These are phyloP conservation scores for Leccinum obscurum DNA, from an alignment of 768 basidiomycete species.

Conservation along the genomic window DNA sequence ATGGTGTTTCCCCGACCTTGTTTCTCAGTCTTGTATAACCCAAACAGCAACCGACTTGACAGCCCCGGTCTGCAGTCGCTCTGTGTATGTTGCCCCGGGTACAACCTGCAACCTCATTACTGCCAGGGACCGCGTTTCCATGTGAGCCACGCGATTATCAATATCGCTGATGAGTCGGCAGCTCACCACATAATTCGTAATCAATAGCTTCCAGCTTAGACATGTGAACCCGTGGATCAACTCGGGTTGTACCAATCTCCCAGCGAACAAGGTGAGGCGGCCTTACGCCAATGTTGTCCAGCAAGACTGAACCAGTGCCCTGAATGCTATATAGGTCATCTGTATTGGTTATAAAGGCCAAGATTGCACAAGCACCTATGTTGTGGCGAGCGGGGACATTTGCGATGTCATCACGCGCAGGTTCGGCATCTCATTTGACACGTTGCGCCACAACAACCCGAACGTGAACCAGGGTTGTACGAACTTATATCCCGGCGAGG, in stretches of 20 bases:
- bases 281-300: not conserved
- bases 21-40: not conserved
- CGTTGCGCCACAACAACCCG: not conserved
- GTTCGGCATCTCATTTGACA: not conserved
- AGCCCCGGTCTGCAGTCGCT: not conserved
- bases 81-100: not conserved
- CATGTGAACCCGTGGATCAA: conserved; percentile 48
- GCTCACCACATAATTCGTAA: not conserved
- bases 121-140: not conserved
- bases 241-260: too few species aligned
- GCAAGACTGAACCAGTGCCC: not conserved
- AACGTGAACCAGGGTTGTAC: not conserved
- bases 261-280: conserved; percentile 24
- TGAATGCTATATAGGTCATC: conserved; percentile 33
- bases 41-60: not conserved
- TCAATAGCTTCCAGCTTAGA: conserved; percentile 56
- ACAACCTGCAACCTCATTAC: not conserved
- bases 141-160: not conserved
- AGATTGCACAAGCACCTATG: conserved; percentile 45
- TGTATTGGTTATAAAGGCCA: conserved; percentile 57
- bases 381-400: not conserved
- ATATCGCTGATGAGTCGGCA: not conserved
- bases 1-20: not conserved
- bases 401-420: not conserved
- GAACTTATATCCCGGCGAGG: not conserved